These are phyloP conservation scores for Cladosporium sp. DNA, from an alignment of 2,329 filamentous ascomycete genomes.

Conservation along the genomic window DNA sequence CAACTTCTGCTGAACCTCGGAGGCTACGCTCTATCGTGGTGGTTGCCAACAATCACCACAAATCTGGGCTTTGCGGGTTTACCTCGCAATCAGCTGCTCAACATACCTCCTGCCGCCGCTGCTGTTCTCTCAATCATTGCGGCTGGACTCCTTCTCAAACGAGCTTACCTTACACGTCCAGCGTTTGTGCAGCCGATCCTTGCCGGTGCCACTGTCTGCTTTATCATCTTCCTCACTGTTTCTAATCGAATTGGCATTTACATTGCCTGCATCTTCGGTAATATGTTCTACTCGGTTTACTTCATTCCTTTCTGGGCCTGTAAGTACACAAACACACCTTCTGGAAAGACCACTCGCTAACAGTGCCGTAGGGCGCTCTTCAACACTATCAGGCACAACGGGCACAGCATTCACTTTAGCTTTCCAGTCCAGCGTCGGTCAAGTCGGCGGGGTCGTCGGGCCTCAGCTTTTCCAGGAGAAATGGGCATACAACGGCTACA, in stretches of 20 bases:
- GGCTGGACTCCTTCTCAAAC: conserved; percentile 37
- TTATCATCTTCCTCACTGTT: conserved; percentile 41
- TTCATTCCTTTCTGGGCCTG: conserved; percentile 45
- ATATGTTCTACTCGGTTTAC: conserved; percentile 40
- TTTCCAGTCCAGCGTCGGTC: conserved; percentile 40
- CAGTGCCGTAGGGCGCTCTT: conserved; percentile 36
- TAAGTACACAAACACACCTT: no score
- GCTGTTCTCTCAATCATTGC: conserved; percentile 18
- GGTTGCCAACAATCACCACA: conserved; percentile 2
- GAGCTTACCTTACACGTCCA: conserved; percentile 38
- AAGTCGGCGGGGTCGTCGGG: conserved; percentile 42
- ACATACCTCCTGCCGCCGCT: conserved; percentile 2
- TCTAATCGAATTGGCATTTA: conserved; percentile 39
- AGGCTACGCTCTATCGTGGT: conserved; percentile 1
- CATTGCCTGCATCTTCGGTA: conserved; percentile 40
- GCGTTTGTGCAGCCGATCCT: conserved; percentile 40
- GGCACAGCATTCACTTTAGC: conserved; percentile 44
- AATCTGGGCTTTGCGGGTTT: conserved; percentile 2
- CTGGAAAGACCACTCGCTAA: no score
- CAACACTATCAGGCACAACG: conserved; percentile 39
- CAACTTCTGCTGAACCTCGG: conserved; percentile 5
- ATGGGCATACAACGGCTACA: conserved; percentile 40
- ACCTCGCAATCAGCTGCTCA: conserved; percentile 1
- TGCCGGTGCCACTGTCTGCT: conserved; percentile 39
- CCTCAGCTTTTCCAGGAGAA: conserved; percentile 42